Base-by-base conservation (phyloP, 345 rosid species). In the Mercurialis annua region DNA sequence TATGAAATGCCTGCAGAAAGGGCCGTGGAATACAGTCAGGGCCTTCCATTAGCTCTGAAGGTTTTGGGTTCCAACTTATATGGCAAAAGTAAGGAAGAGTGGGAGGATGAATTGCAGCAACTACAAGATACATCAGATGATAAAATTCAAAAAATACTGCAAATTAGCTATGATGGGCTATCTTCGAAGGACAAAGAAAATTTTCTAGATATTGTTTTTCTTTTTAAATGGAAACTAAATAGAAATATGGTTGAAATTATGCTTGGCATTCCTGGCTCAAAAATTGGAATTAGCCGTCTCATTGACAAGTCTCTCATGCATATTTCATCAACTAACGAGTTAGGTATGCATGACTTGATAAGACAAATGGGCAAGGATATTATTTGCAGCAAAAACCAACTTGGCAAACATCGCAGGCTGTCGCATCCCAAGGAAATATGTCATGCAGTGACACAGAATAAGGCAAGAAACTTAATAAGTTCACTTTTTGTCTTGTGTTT, bases 111-210 rank as follows among this genome's bases (percentile, higher is more conserved):
- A 2, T 30, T 63, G 43, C 29, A 23, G 17, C 12, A 50, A 12
- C 26, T 50, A 20, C 1, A 64, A 34, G 20, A 11, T 36, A 21
- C 21, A 31, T 16, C 58, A 20, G 46, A 64, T 23, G 46, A 34
- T 0, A 8, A 36, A 64, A 34, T 64, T 12, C 2, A 10, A 1
- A 33, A 11, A 11, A 12, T 48, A 36, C 24, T 64, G 26, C 49
- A 9, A 34, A 23, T 20, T 5, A 64, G 58, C 23, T 64, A 48
- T 64, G 68, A 64, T n/a, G 68, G 24, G 23, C 18, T 64, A 36
- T 0, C 5, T 15, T 18, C 6, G 40, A 0, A 15, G 15, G 51
- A 61, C 2, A 61, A 43, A 20, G 36, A 61, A 43, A 61, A 42
- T 1, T 16, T 49, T 50, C 46, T 50, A 6, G 58, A 31, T 64